phyloP scores from a whole-genome alignment of 441 rosid genomes.

The Pelargonium myrrhifolium region DNA sequence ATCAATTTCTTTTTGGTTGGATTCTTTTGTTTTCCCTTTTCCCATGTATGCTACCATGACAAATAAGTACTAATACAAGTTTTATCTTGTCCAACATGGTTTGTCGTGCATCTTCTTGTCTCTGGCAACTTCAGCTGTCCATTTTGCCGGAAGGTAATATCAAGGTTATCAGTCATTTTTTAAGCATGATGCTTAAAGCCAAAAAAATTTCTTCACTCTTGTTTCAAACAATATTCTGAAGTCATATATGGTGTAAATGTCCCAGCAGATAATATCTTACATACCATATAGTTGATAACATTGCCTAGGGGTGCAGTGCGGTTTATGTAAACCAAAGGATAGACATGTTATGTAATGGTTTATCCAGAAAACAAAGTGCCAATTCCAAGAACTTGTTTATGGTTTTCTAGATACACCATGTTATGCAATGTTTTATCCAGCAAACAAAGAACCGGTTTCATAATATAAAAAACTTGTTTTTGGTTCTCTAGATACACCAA shows the following conservation, averaged over 20 bases:
- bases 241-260: not conserved
- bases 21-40: slow-evolving; percentile 1
- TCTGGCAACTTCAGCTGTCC: slow-evolving; percentile 59
- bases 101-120: slow-evolving; percentile 20
- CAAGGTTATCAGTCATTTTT: not conserved
- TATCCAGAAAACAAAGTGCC: not conserved
- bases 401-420: not conserved
- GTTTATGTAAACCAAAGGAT: not conserved
- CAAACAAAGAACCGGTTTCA: not conserved
- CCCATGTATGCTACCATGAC: slow-evolving; percentile 13
- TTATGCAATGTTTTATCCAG: not conserved
- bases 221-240: not conserved
- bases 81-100: slow-evolving; percentile 21
- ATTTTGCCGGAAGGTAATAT: slow-evolving; percentile 86
- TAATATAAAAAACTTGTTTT: not conserved
- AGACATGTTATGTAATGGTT: not conserved
- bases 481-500: not conserved
- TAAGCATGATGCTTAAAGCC: slow-evolving; percentile 4
- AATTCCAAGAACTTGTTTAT: not conserved
- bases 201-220: not conserved
- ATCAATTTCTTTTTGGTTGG: slow-evolving; percentile 8
- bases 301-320: not conserved
- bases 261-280: not conserved
- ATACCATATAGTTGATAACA: not conserved
- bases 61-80: slow-evolving; percentile 18